Conservation (phyloP, 495 filamentous ascomycete species). For the Penicillium macrosclerotiorum region DNA sequence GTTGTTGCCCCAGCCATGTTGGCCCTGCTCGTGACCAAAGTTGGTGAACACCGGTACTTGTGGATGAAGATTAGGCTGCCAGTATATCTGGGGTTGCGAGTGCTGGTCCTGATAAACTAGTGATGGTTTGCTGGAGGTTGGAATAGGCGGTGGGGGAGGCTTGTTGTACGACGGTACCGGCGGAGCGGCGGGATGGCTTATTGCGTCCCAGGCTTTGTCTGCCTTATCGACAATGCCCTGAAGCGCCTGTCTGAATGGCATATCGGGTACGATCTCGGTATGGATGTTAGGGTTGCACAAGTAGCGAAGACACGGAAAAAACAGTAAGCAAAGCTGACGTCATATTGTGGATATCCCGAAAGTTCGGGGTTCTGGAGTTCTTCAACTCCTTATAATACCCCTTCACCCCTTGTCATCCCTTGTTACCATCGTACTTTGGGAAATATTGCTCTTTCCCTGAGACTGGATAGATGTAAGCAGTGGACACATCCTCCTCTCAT, state of each 20-base stretch:
- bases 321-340: slow-evolving; percentile 23
- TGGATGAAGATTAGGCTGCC: slow-evolving; percentile 26
- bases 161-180: slow-evolving; percentile 17
- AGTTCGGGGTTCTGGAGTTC: slow-evolving; percentile 1
- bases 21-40: slow-evolving; percentile 24
- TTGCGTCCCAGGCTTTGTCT: slow-evolving; percentile 26
- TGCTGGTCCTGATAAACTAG: slow-evolving; percentile 21
- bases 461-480: slow-evolving; percentile 3
- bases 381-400: not conserved
- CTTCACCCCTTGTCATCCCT: slow-evolving; percentile 5
- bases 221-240: slow-evolving; percentile 26
- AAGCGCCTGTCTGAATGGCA: slow-evolving; percentile 29
- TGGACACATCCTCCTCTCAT: slow-evolving; percentile 1
- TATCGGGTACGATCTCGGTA: slow-evolving; percentile 19
- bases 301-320: slow-evolving; percentile 7
- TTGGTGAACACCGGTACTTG: slow-evolving; percentile 24
- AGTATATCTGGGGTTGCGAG: slow-evolving; percentile 29
- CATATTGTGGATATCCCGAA: slow-evolving; percentile 15
- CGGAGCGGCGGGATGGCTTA: slow-evolving; percentile 13
- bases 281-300: slow-evolving; percentile 12
- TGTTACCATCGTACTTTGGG: slow-evolving; percentile 7
- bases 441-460: slow-evolving; percentile 4
- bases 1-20: slow-evolving; percentile 30
- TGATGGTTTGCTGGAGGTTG: slow-evolving; percentile 26
- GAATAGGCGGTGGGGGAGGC: slow-evolving; percentile 26